Conservation (phyloP, 352 stramenopile genomes). For the Phytopythium mirpurense region DNA sequence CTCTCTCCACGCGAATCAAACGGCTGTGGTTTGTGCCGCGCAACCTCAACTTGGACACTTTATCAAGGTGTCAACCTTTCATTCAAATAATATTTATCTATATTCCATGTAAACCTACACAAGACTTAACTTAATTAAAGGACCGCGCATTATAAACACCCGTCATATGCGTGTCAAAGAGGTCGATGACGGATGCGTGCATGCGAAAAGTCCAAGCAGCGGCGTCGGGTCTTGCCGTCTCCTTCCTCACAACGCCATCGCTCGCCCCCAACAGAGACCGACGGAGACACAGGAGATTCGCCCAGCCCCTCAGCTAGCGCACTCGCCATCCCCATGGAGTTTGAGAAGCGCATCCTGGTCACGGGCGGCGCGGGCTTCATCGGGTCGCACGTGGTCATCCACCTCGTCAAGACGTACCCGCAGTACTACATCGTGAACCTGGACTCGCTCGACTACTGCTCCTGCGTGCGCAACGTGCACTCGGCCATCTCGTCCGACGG, state of each 20-base stretch:
- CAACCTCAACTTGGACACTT: slow-evolving; percentile 3
- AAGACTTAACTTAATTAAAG: not conserved
- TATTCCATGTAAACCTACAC: not conserved
- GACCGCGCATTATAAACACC: not conserved
- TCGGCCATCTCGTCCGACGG: slow-evolving; percentile 30
- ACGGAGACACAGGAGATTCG: too few relatives aligned
- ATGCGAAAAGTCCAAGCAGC: too few relatives aligned
- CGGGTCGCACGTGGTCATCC: slow-evolving; percentile 95
- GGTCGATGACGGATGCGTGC: too few relatives aligned
- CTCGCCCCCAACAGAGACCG: not conserved
- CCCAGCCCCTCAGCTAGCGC: too few relatives aligned
- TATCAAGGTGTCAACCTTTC: not conserved
- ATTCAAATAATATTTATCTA: not conserved
- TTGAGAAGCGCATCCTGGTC: slow-evolving; percentile 93
- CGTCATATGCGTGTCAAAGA: not conserved
- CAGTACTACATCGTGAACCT: slow-evolving; percentile 97
- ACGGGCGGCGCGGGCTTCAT: slow-evolving; percentile 97
- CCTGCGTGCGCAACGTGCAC: slow-evolving; percentile 66
- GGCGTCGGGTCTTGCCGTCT: too few relatives aligned
- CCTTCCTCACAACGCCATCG: too few relatives aligned
- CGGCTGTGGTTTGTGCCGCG: slow-evolving; percentile 4
- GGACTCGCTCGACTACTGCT: slow-evolving; percentile 89
- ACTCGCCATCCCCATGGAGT: slow-evolving; percentile 7
- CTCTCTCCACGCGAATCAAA: slow-evolving; percentile 1
- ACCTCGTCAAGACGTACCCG: slow-evolving; percentile 95